These are phyloP conservation scores for Populus hybrid DNA, from an alignment of 441 rosid species.

Conservation along the genomic window DNA sequence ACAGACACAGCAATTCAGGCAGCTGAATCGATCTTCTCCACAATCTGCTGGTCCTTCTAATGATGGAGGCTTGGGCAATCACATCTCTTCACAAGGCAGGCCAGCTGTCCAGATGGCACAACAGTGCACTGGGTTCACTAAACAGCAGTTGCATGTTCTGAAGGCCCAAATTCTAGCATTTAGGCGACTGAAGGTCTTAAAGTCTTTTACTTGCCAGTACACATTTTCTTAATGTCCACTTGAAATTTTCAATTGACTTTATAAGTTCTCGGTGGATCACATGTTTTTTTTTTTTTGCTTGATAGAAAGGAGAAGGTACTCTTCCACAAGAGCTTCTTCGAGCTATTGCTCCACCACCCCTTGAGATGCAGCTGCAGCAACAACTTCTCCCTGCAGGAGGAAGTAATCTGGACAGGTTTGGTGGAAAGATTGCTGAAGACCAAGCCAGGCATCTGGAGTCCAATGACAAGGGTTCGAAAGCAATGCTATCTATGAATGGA, in stretches of 20 bases:
- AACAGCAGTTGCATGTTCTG: constrained; percentile 95
- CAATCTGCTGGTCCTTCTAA: constrained; percentile 51
- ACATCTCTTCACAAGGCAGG: constrained; percentile 50
- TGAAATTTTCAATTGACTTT: constrained; percentile 12
- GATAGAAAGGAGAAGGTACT: constrained; percentile 93
- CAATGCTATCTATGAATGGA: constrained; percentile 45
- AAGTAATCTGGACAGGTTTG: constrained; percentile 59
- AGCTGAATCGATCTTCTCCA: constrained; percentile 55
- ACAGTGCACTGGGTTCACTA: constrained; percentile 75
- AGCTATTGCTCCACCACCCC: constrained; percentile 90
- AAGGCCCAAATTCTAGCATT: constrained; percentile 99
- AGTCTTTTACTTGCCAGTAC: not conserved
- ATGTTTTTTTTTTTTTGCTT: constrained; percentile 20
- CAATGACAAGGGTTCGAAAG: constrained; percentile 54
- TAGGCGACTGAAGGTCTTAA: constrained; percentile 83
- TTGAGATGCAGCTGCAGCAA: constrained; percentile 70
- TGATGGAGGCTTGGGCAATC: constrained; percentile 45
- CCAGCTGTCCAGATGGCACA: constrained; percentile 51
- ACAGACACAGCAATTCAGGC: constrained; percentile 72
- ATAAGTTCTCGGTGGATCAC: constrained; percentile 17
- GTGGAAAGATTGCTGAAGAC: constrained; percentile 62
- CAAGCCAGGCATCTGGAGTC: constrained; percentile 56
- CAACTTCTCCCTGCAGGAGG: constrained; percentile 52
- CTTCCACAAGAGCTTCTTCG: constrained; percentile 96
- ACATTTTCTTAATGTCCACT: not conserved